Base-by-base conservation (phyloP, 2,329 filamentous ascomycete genomes). In the Penicillium sp. region DNA sequence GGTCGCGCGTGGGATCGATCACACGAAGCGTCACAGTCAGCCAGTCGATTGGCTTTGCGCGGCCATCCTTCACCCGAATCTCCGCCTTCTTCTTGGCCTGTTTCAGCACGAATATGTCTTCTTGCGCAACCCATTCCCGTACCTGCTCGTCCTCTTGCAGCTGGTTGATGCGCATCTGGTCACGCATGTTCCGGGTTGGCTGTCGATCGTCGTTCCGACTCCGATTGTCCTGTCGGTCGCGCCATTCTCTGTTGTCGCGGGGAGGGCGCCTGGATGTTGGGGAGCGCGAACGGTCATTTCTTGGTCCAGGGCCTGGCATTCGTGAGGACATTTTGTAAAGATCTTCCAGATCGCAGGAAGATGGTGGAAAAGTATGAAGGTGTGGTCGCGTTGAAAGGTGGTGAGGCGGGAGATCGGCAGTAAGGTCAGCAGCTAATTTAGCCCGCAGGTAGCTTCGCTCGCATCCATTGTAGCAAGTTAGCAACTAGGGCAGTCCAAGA, bases 71-170 rank as follows among this genome's bases (percentile, higher is more conserved):
- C 46, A 98, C 92, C 42, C 95, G 89, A 66, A 99, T 96, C 63
- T 93, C 91, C 43, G 95, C 93, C 80, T 97, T 98, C 81, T 96
- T 98, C 82, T 98, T 99, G 47, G 93, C 90, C 77, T 99, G 95
- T 76, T 92, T 93, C 69, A 99, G 80, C 55, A 98, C 95, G 70
- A 99, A 99, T 63, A 89, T 88, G 78, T 99, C 95, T 75, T 99
- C 95, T 67, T 96, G 91, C 52, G 93, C 91, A 21, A 98, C 91
- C 82, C 95, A 99, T 70, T 89, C 84, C 26, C 87, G 83, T 63
- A 88, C 89, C 70, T 92, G 88, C 70, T 93, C 88, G 67, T 92
- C 90, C 71, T 92, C 85, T 57, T 88, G 89, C 60, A 91, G 77
- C 67, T 80, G 76, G 56, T 81, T 81, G 50, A 79, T 68, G 5